Evolutionary conservation across 768 basidiomycete genomes (phyloP).

Genomic region (Russula sp.): DNA sequence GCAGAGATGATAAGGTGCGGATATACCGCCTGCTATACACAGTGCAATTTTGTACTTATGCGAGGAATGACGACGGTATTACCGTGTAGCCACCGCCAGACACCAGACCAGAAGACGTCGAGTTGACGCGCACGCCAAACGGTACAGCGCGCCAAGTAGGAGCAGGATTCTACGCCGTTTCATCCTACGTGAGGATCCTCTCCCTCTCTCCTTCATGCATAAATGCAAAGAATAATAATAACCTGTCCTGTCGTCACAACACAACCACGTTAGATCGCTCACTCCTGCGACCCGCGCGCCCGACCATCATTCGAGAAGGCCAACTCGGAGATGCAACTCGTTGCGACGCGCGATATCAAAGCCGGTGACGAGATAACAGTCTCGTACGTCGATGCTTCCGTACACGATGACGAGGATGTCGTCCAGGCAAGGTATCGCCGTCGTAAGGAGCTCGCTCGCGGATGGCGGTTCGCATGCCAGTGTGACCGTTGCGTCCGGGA

Average conservation of each 20-base stretch:
- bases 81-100: slow-evolving; percentile 48
- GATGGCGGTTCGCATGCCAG: slow-evolving; percentile 78
- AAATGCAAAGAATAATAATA: not conserved
- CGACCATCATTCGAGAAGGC: slow-evolving; percentile 63
- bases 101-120: slow-evolving; percentile 64
- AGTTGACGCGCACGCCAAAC: slow-evolving; percentile 71
- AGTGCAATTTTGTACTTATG: slow-evolving; percentile 7
- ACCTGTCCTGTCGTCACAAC: not conserved
- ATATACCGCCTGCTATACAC: not conserved
- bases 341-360: slow-evolving; percentile 64
- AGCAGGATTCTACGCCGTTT: slow-evolving; percentile 69
- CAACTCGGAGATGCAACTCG: slow-evolving; percentile 65
- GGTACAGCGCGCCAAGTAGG: slow-evolving; percentile 78
- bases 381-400: slow-evolving; percentile 68
- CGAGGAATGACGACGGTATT: not conserved
- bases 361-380: slow-evolving; percentile 74
- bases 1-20: slow-evolving; percentile 66
- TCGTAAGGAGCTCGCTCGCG: slow-evolving; percentile 70
- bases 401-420: slow-evolving; percentile 51
- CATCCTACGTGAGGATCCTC: slow-evolving; percentile 56
- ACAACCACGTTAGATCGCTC: slow-evolving; percentile 46
- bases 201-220: not conserved
- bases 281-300: slow-evolving; percentile 71
- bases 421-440: slow-evolving; percentile 60
- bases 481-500: slow-evolving; percentile 67